Evolutionary conservation across 208 protist species (phyloP), one percentile per base, ranked within the genome.

Genomic region (Leptomonas seymouri): DNA sequence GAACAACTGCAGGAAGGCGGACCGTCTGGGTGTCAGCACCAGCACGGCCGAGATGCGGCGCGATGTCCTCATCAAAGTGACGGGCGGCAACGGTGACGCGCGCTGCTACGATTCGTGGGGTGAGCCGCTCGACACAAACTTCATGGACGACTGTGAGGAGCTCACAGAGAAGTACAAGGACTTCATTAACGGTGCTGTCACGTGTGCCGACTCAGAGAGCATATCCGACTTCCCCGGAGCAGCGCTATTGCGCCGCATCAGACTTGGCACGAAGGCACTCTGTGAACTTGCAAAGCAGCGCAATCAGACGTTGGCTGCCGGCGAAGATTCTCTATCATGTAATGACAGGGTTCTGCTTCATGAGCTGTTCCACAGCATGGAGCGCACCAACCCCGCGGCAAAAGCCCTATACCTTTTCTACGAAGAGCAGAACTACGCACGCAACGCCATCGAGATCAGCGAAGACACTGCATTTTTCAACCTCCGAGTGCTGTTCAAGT

Each of bases 91-190:
- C 31, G 41, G 45, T 15, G 31, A 54, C 23, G 31, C 34, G 6
- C 2, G 3, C n/a, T 55, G 15, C 8, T n/a, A 20, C 25, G 60
- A 53, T 31, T 39, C 60, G 46, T 55, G 46, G 23, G 18, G 31
- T 15, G 60, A 25, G 31, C 48, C 46, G 31, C 60, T 48, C 28
- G 60, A 66, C 60, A 66, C 53, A 18, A 74, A 74, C 69, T 74
- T 64, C 69, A 67, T 74, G 60, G 69, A 74, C 53, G 60, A 20
- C 44, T 56, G 31, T 7, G 30, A 44, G 16, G 60, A 60, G 21
- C 30, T 67, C 12, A 56, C 56, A 44, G 36, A 48, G 28, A 51
- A 67, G 53, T 67, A 56, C 44, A 46, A 54, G 28, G 9, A 56
- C 31, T 67, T 74, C 25, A 20, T 74, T 14, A 42, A 54, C 23